Conservation (phyloP, 495 filamentous ascomycete genomes). For the Penicillium dipodomyicola region DNA sequence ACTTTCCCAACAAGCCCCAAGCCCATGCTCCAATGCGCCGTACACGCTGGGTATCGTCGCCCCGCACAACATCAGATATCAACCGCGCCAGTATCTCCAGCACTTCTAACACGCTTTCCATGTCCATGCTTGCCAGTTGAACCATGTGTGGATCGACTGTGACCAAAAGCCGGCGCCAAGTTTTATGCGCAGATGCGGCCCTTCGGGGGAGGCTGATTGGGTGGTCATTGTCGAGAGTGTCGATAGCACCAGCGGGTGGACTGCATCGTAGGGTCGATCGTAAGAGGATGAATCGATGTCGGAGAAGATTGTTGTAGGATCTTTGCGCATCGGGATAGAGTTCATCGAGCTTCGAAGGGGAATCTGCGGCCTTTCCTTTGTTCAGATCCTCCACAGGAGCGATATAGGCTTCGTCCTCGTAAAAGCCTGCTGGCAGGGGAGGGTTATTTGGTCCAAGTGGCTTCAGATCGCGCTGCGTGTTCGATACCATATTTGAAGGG, state of each 20-base stretch:
- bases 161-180: constrained; percentile 52
- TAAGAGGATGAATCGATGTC: constrained; percentile 56
- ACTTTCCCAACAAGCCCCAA: constrained; percentile 51
- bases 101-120: constrained; percentile 55
- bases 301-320: constrained; percentile 62
- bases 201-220: constrained; percentile 52
- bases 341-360: constrained; percentile 1
- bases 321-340: constrained; percentile 51
- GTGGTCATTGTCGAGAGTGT: constrained; percentile 53
- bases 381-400: constrained; percentile 14
- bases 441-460: background rate
- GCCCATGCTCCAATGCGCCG: constrained; percentile 49
- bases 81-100: constrained; percentile 39
- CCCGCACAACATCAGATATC: constrained; percentile 43
- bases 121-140: constrained; percentile 69
- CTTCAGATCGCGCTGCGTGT: background rate
- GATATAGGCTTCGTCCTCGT: constrained; percentile 26
- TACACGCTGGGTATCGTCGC: constrained; percentile 45
- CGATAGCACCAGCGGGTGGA: constrained; percentile 50
- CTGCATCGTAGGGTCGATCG: constrained; percentile 54
- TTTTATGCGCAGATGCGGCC: constrained; percentile 40
- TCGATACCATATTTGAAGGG: background rate
- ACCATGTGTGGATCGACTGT: constrained; percentile 60
- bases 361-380: background rate
- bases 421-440: constrained; percentile 17